These are phyloP conservation scores for Xylaria grammica DNA, from an alignment of 495 filamentous ascomycete genomes.

Conservation along the genomic window DNA sequence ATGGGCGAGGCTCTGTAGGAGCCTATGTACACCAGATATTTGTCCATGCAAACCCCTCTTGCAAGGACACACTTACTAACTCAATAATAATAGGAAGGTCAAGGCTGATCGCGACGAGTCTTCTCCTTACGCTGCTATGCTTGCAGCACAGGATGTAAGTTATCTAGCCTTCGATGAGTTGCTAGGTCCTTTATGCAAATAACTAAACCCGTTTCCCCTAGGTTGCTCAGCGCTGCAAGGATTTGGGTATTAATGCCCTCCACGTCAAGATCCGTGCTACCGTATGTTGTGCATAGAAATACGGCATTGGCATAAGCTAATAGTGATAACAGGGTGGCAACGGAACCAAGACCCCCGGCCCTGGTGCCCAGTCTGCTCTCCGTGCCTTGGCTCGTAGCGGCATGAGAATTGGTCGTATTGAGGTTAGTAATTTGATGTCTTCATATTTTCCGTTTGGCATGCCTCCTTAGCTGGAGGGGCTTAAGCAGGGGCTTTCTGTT, in stretches of 20 bases:
- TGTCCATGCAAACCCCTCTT: neutral
- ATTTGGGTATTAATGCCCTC: constrained; percentile 96
- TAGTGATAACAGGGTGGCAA: constrained; percentile 61
- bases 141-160: constrained; percentile 86
- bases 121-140: constrained; percentile 99
- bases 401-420: constrained; percentile 99
- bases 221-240: constrained; percentile 94
- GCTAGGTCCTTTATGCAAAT: neutral
- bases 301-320: neutral
- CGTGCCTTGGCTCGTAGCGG: constrained; percentile 96
- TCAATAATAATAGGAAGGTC: constrained; percentile 66
- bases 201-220: neutral
- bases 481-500: neutral
- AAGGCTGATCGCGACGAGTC: constrained; percentile 99
- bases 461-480: neutral
- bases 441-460: neutral
- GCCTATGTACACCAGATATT: neutral
- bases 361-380: constrained; percentile 98
- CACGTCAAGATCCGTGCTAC: constrained; percentile 99
- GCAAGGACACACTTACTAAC: constrained; percentile 1
- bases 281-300: constrained; percentile 67
- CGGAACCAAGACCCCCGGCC: constrained; percentile 99
- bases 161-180: neutral
- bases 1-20: neutral
- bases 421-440: constrained; percentile 40